These are phyloP conservation scores for Massariosphaeria phaeospora DNA, from an alignment of 495 filamentous ascomycete species.

Conservation along the genomic window DNA sequence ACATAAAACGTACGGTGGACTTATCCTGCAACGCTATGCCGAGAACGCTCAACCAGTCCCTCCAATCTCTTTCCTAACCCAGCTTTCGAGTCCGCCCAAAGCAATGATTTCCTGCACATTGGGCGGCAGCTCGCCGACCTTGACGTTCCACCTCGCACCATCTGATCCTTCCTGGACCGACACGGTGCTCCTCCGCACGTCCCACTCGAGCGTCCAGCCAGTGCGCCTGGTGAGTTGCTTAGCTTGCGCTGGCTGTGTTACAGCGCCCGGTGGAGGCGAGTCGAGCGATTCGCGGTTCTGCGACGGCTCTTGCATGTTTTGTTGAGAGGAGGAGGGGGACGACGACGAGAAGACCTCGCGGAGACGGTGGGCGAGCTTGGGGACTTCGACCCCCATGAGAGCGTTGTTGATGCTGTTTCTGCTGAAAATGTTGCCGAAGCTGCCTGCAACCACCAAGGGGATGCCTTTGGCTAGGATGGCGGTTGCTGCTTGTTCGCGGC, in stretches of 20 bases:
- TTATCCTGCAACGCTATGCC: too few relatives aligned
- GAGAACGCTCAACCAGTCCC: slow-evolving; percentile 8
- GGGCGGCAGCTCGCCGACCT: slow-evolving; percentile 77
- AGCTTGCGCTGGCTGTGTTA: slow-evolving; percentile 36
- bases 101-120: slow-evolving; percentile 85
- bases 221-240: slow-evolving; percentile 72
- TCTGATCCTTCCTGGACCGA: slow-evolving; percentile 62
- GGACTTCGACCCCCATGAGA: slow-evolving; percentile 77
- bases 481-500: slow-evolving; percentile 84
- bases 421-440: slow-evolving; percentile 84
- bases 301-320: slow-evolving; percentile 37
- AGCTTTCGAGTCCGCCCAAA: slow-evolving; percentile 43
- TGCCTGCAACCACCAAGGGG: slow-evolving; percentile 75
- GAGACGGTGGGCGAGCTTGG: slow-evolving; percentile 63
- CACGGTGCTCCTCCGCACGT: slow-evolving; percentile 67
- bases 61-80: slow-evolving; percentile 69
- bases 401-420: slow-evolving; percentile 93
- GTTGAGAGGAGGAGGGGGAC: slow-evolving; percentile 1
- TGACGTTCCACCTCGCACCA: slow-evolving; percentile 65
- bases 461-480: slow-evolving; percentile 82
- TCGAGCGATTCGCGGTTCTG: slow-evolving; percentile 40
- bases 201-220: slow-evolving; percentile 85
- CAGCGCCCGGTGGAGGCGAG: slow-evolving; percentile 43
- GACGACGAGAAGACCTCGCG: slow-evolving; percentile 54
- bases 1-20: too few relatives aligned